phyloP scores from a whole-genome alignment of 2,329 filamentous ascomycete genomes.

The Fusarium decemcellulare region DNA sequence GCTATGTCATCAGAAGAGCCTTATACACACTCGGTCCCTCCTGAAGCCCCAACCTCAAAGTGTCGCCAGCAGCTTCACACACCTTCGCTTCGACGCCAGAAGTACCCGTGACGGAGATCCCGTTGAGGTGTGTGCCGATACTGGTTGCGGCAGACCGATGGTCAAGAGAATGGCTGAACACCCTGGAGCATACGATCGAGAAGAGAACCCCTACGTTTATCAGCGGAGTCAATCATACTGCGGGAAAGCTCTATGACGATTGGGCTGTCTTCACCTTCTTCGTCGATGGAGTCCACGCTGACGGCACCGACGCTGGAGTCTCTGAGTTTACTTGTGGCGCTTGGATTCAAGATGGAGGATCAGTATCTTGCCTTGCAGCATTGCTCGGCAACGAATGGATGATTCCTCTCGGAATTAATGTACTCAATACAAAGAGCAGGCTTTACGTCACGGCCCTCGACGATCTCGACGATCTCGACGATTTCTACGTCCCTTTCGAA shows the following conservation, averaged over 20 bases:
- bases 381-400: background rate
- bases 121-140: background rate
- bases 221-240: background rate
- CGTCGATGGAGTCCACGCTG: background rate
- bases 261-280: constrained; percentile 8
- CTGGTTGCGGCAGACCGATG: background rate
- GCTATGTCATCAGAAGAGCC: too few relatives aligned
- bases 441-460: background rate
- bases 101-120: background rate
- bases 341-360: background rate
- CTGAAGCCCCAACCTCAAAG: background rate
- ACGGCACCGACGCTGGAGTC: background rate
- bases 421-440: background rate
- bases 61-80: background rate
- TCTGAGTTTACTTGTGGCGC: background rate
- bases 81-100: background rate
- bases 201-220: background rate
- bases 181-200: background rate
- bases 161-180: background rate
- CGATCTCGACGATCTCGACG: background rate
- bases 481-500: constrained; percentile 3
- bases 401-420: background rate
- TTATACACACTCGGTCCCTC: too few relatives aligned
- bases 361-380: background rate
- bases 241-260: background rate